Evolutionary conservation across 176 grass and related monocot species (phyloP).

Genomic region (Zizania latifolia): DNA sequence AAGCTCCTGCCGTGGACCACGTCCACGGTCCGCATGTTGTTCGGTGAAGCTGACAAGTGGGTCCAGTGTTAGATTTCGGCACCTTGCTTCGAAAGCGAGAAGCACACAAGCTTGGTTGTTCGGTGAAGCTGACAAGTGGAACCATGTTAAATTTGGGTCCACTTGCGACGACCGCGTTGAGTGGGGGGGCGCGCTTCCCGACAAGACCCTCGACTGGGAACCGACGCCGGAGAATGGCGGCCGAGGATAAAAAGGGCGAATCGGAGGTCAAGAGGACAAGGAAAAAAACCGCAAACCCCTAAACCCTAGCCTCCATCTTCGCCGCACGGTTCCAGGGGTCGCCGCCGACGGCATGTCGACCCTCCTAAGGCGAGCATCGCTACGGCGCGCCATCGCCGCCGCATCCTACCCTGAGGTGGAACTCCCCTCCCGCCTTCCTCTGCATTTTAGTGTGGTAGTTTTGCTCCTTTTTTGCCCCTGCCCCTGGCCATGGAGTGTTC

Average conservation of each 20-base stretch:
- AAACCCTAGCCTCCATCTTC: constrained; percentile 44
- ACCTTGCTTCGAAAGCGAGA: too few species aligned
- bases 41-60: background rate
- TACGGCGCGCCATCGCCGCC: constrained; percentile 47
- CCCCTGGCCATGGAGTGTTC: background rate
- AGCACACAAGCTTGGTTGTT: background rate
- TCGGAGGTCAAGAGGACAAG: background rate
- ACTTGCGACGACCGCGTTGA: background rate
- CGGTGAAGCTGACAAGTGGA: background rate
- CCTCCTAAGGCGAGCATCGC: constrained; percentile 50
- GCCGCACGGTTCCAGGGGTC: background rate
- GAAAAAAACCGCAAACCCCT: constrained; percentile 22
- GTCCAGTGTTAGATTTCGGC: background rate
- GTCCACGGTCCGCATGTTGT: background rate
- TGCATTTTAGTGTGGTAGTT: background rate
- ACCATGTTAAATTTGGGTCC: background rate
- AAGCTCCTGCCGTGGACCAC: background rate
- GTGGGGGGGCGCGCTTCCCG: constrained; percentile 16
- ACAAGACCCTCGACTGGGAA: constrained; percentile 24
- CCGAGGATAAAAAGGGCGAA: background rate
- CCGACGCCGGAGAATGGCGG: constrained; percentile 3
- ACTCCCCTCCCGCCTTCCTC: background rate
- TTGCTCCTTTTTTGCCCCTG: background rate
- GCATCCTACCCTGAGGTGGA: constrained; percentile 30
- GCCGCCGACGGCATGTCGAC: constrained; percentile 45